Conservation (phyloP, 768 basidiomycete genomes). For the Tulasnella sp. region DNA sequence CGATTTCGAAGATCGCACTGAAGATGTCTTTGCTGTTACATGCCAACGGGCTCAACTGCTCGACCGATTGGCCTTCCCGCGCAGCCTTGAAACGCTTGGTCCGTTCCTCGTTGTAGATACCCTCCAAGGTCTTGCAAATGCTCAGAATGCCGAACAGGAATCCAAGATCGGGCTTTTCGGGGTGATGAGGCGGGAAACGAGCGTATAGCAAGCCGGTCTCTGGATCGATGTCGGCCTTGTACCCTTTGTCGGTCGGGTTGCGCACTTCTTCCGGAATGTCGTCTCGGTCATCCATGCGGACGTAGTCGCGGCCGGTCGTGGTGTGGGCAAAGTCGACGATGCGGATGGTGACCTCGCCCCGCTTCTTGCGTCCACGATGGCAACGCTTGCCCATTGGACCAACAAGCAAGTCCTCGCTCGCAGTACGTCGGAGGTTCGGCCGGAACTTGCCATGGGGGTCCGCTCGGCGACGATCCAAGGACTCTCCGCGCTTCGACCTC, state of each 20-base stretch:
- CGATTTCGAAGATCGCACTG: constrained; percentile 64
- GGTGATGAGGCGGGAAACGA: constrained; percentile 91
- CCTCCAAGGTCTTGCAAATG: constrained; percentile 72
- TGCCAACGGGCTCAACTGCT: constrained; percentile 65
- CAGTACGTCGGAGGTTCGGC: constrained; percentile 63
- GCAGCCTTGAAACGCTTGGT: constrained; percentile 61
- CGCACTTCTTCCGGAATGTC: constrained; percentile 33
- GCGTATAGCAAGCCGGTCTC: constrained; percentile 85
- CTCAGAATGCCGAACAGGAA: constrained; percentile 90
- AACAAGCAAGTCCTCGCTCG: constrained; percentile 76
- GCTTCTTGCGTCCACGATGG: constrained; percentile 60
- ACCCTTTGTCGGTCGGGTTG: constrained; percentile 66
- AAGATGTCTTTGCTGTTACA: constrained; percentile 81
- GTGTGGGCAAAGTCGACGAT: constrained; percentile 99
- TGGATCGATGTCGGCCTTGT: constrained; percentile 79
- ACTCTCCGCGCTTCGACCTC: constrained; percentile 71
- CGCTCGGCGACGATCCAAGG: constrained; percentile 58
- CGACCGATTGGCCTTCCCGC: constrained; percentile 38
- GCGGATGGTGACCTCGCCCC: constrained; percentile 93
- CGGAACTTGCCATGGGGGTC: constrained; percentile 37
- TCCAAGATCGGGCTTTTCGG: constrained; percentile 87
- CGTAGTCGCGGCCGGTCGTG: constrained; percentile 91
- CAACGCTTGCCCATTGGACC: constrained; percentile 68
- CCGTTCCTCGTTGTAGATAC: constrained; percentile 87
- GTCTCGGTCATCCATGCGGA: constrained; percentile 41